Base-by-base conservation (phyloP, 2,329 filamentous ascomycete species). In the Fusarium buharicum region DNA sequence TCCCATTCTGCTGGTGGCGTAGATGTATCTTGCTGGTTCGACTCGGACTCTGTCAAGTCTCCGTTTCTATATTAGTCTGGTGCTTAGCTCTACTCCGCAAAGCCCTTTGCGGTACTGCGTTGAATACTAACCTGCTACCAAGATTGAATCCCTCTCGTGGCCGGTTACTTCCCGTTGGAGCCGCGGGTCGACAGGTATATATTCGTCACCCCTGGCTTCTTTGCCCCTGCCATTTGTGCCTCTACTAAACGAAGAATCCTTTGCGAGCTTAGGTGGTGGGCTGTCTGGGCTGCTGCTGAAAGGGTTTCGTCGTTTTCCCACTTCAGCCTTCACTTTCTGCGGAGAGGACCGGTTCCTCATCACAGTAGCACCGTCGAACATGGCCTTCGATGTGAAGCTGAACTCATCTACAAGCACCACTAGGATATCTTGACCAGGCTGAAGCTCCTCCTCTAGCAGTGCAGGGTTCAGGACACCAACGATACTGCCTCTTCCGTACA, bases 321-420 rank as follows among this genome's bases (percentile, higher is more conserved):
- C 16, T 12, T 52, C 49, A 31, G 38, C 22, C 49, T 43, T 52
- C 18, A 33, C 38, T 52, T 24, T 52, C 39, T 52, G 40, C 9
- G 39, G 31, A 45, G 50, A 53, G 34, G 41, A 28, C 27, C 38
- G 37, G 4, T 50, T 50, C 47, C 27, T 31, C 13, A 50, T 41
- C 37, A 31, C 17, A 20, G 37, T 18, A 30, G n/a, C 28, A 20
- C 47, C 31, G 30, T 40, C 20, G 44, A 55, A 46, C 43, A 34
- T 40, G 18, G 51, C 44, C 38, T 36, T 43, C 27, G 27, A 49
- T 16, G 45, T 38, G 36, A 52, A 52, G 36, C 54, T 28, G 33
- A 57, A 57, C 46, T 57, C 41, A 39, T 51, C 47, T 14, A 34
- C 40, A 57, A 57, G 54, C 20, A 57, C 47, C 31, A 57, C 54